phyloP scores from a whole-genome alignment of 2,329 filamentous ascomycete genomes.

The Hymenoscyphus repandus region DNA sequence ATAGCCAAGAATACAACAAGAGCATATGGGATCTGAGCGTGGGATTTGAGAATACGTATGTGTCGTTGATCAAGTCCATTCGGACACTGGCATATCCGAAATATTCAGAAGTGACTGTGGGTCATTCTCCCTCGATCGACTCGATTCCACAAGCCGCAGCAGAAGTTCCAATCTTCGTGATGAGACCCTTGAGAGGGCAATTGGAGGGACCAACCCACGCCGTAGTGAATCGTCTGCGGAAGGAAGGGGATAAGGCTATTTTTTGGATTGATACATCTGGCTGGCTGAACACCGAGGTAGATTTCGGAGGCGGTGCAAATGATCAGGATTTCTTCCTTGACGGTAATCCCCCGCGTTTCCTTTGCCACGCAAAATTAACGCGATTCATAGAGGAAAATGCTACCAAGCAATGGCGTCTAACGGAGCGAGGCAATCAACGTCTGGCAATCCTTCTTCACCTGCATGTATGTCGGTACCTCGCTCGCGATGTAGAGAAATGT shows the following conservation, averaged over 20 bases:
- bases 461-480: conserved; percentile 35
- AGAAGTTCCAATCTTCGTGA: conserved; percentile 33
- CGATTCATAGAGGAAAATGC: conserved; percentile 16
- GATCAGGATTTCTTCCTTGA: conserved; percentile 31
- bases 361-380: background rate
- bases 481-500: conserved; percentile 29
- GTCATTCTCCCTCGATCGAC: conserved; percentile 10
- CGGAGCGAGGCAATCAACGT: conserved; percentile 31
- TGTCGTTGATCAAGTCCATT: conserved; percentile 33
- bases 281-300: conserved; percentile 31
- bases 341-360: conserved; percentile 8
- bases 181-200: conserved; percentile 33
- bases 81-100: conserved; percentile 25
- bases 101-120: conserved; percentile 10
- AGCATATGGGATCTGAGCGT: conserved; percentile 27
- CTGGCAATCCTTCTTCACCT: conserved; percentile 34
- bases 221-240: conserved; percentile 31
- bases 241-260: conserved; percentile 32
- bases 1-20: conserved; percentile 29
- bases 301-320: conserved; percentile 18
- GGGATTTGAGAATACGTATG: conserved; percentile 32
- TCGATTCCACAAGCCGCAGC: conserved; percentile 18
- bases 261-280: conserved; percentile 38
- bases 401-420: conserved; percentile 29
- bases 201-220: conserved; percentile 31